Evolutionary conservation across 2,329 filamentous ascomycete species (phyloP).

Genomic region (Colletotrichum magnum): DNA sequence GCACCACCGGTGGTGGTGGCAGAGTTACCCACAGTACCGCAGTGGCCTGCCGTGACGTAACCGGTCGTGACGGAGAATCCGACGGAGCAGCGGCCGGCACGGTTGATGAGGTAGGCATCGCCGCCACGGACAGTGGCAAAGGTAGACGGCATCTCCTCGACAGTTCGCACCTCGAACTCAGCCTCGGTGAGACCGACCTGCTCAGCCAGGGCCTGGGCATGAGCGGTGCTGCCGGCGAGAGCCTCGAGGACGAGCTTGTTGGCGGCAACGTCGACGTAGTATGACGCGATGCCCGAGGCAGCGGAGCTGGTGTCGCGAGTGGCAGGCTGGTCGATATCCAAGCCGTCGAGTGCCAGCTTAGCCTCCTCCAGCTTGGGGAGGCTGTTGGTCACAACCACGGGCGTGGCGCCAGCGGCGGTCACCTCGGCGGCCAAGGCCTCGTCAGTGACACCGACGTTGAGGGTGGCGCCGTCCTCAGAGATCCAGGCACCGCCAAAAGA

Average conservation of each 20-base stretch:
- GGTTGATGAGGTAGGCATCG: conserved; percentile 55
- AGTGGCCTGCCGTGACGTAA: conserved; percentile 58
- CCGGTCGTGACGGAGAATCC: conserved; percentile 57
- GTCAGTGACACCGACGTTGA: conserved; percentile 56
- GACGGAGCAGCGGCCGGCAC: conserved; percentile 52
- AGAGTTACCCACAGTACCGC: conserved; percentile 49
- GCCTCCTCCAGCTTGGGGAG: conserved; percentile 56
- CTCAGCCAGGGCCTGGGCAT: conserved; percentile 52
- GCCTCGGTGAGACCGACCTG: conserved; percentile 52
- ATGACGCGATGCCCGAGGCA: conserved; percentile 52
- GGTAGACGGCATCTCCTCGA: conserved; percentile 51
- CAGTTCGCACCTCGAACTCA: conserved; percentile 54
- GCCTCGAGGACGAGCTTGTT: conserved; percentile 59
- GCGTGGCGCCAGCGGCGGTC: conserved; percentile 52
- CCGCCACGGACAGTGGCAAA: conserved; percentile 53
- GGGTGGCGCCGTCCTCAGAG: conserved; percentile 49
- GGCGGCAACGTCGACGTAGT: conserved; percentile 55
- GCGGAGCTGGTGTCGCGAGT: conserved; percentile 46
- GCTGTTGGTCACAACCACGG: conserved; percentile 51
- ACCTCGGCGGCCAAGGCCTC: conserved; percentile 52
- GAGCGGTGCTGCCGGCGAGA: conserved; percentile 50
- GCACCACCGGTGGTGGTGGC: conserved; percentile 51
- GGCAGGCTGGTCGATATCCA: conserved; percentile 51
- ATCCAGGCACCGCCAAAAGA: conserved; percentile 57
- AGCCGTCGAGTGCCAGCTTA: conserved; percentile 57